Percentiles rank a stretch among this genome's conserved stretches.
Evolutionary conservation across 2,329 filamentous ascomycete genomes (phyloP).

Genomic region (Talaromyces islandicus): DNA sequence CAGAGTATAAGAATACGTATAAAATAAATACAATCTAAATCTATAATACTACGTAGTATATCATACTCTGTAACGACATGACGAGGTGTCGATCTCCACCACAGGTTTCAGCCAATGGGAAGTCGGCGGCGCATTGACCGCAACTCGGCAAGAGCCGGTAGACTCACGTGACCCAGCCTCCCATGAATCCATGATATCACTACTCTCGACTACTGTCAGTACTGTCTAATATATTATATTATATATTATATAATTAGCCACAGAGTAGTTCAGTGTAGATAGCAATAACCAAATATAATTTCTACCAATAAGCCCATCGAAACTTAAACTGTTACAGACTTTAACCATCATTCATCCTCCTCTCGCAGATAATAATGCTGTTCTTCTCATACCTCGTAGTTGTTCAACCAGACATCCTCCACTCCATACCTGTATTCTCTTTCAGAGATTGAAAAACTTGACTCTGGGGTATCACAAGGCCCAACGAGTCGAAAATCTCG

Average conservation of each 20-base stretch:
- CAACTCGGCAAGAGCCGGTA: not conserved
- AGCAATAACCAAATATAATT: too few relatives aligned
- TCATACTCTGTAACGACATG: not conserved
- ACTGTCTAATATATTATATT: too few relatives aligned
- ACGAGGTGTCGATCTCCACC: not conserved
- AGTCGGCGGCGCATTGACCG: not conserved
- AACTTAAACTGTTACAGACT: not conserved
- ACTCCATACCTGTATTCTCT: slow-evolving; percentile 4
- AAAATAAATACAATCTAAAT: too few relatives aligned
- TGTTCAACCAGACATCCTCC: slow-evolving; percentile 1
- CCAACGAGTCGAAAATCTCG: not conserved
- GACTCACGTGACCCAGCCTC: not conserved
- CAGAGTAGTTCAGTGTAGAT: too few relatives aligned
- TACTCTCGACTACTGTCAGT: too few relatives aligned
- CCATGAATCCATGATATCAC: too few relatives aligned
- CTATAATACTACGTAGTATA: not conserved
- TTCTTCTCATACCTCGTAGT: too few relatives aligned
- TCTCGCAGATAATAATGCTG: too few relatives aligned
- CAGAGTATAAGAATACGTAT: too few relatives aligned
- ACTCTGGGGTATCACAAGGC: slow-evolving; percentile 5
- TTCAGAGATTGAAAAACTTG: slow-evolving; percentile 4
- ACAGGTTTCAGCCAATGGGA: not conserved
- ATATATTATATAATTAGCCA: too few relatives aligned
- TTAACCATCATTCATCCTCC: too few relatives aligned
- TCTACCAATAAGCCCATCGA: not conserved